Base-by-base conservation (phyloP, 1,284 basidiomycete species). In the Sanghuangporus sanghuang region DNA sequence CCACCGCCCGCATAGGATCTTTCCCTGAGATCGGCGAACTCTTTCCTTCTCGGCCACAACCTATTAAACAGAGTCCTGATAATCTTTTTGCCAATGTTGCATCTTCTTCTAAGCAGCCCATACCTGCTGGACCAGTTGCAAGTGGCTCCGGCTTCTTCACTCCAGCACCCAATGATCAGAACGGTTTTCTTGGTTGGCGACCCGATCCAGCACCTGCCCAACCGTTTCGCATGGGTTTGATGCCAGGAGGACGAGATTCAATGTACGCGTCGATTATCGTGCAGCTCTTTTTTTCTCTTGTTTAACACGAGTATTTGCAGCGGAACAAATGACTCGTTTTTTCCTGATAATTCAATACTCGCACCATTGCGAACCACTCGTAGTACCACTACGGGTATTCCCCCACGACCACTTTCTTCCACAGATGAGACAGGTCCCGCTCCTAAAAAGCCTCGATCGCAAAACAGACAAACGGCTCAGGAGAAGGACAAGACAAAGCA, bases 101-200 rank as follows among this genome's bases (percentile, higher is more conserved):
- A 21, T 77, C 74, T 67, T 73, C 72, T 44, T 82, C 78, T 68
- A 76, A 76, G 68, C 68, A 65, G 65, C 70, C 21, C 42, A 72
- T 40, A 56, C 67, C 64, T 23, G 64, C 72, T 56, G 73, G 77
- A 36, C 85, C 85, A 57, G 78, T 79, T 27, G 76, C 81, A 27
- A 84, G 85, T 58, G 85, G 85, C 55, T 77, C 80, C 55, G 90
- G 88, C 18, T 89, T 93, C 72, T 94, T 93, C 72, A 93, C 90
- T 16, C 91, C 91, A 65, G 90, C 89, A 61, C 71, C 78, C 58
- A 80, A 78, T 68, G 76, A 77, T 61, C 81, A 78, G 59, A 82
- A 83, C 73, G 73, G 81, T 32, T 81, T 85, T 72, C 81, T 82
- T 63, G 71, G 75, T 56, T 84, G 84, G 78, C 83, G 80, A 72